Conservation (phyloP, 2,329 filamentous ascomycete species). For the Aspergillus sp. region DNA sequence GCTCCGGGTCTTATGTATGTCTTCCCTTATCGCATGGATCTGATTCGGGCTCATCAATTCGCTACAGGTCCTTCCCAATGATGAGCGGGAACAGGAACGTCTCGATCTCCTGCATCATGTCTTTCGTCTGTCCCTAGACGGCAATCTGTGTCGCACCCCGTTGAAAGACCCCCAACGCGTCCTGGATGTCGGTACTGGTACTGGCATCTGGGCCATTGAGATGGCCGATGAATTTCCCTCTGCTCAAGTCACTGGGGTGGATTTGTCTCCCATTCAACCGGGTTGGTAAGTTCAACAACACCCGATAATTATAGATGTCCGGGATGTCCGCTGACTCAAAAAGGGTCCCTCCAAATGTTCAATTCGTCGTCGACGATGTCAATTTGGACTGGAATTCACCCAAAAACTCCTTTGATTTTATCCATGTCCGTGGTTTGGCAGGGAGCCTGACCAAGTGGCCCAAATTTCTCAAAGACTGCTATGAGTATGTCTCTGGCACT, state of each 20-base stretch:
- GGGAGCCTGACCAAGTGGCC: constrained; percentile 17
- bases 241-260: constrained; percentile 3
- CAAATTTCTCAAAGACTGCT: constrained; percentile 11
- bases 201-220: constrained; percentile 20
- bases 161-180: constrained; percentile 7
- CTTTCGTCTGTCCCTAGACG: constrained; percentile 19
- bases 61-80: constrained; percentile 2
- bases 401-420: constrained; percentile 21
- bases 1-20: constrained; percentile 13
- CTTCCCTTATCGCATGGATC: not conserved
- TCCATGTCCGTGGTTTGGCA: constrained; percentile 18
- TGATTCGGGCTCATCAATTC: not conserved
- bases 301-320: not conserved
- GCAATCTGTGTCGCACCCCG: constrained; percentile 19
- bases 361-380: constrained; percentile 24
- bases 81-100: constrained; percentile 5
- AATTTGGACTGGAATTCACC: constrained; percentile 18
- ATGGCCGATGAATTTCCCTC: not conserved
- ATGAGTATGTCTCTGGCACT: constrained; percentile 10
- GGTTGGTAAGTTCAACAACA: not conserved
- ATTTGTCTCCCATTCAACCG: constrained; percentile 7
- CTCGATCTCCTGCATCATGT: constrained; percentile 18
- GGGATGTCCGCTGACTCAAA: not conserved
- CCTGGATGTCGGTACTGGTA: constrained; percentile 20
- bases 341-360: constrained; percentile 19